Evolutionary conservation across 768 basidiomycete genomes (phyloP).

Genomic region (Sistotremastrum suecicum): DNA sequence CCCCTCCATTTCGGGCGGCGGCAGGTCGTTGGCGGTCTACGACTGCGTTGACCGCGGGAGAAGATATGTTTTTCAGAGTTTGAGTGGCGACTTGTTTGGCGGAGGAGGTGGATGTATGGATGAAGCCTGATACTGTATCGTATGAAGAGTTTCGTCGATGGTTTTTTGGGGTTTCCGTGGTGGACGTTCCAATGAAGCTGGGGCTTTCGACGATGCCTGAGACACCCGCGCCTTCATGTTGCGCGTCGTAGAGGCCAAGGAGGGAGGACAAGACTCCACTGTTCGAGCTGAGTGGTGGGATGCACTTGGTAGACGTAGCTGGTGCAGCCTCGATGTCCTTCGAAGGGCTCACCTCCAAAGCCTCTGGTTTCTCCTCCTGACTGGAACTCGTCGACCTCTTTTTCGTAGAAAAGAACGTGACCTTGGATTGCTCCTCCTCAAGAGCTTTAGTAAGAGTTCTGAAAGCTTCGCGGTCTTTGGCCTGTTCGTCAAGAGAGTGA

Average conservation of each 20-base stretch:
- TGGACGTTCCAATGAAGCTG: slow-evolving; percentile 14
- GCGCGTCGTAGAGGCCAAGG: slow-evolving; percentile 44
- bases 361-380: too few relatives aligned
- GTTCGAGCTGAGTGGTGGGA: slow-evolving; percentile 10
- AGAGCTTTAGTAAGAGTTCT: too few relatives aligned
- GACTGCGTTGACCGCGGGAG: slow-evolving; percentile 6
- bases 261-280: slow-evolving; percentile 53
- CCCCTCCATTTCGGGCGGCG: slow-evolving; percentile 35
- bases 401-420: too few relatives aligned
- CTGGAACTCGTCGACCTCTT: too few relatives aligned
- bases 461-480: too few relatives aligned
- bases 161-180: slow-evolving; percentile 11
- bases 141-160: slow-evolving; percentile 6
- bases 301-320: neutral
- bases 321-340: slow-evolving; percentile 9
- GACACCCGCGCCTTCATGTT: slow-evolving; percentile 15
- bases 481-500: too few relatives aligned
- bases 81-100: neutral
- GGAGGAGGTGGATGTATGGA: slow-evolving; percentile 4
- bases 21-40: slow-evolving; percentile 11
- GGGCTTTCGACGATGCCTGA: slow-evolving; percentile 17
- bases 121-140: slow-evolving; percentile 8
- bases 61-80: slow-evolving; percentile 10
- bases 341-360: neutral
- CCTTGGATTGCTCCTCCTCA: too few relatives aligned